A percentile compares a stretch with the other conserved stretches of the same genome.
phyloP scores from a whole-genome alignment of 768 basidiomycete species.

The Lentinus tigrinus region DNA sequence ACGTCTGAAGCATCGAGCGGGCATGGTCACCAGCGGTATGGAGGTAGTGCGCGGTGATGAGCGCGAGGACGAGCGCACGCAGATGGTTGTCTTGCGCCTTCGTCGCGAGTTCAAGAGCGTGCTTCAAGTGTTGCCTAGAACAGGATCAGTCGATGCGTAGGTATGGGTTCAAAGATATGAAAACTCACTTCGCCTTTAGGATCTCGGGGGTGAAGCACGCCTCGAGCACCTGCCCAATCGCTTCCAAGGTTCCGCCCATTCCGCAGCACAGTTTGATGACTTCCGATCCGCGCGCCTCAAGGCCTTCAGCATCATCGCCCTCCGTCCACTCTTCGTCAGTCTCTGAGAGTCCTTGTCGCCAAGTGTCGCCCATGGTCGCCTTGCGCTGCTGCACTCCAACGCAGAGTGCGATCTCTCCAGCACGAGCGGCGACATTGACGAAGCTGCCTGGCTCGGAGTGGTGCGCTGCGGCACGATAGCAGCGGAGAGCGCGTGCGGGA shows the following conservation, averaged over 20 bases:
- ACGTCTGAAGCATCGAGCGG: conserved; percentile 59
- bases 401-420: conserved; percentile 50
- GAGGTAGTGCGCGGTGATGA: conserved; percentile 68
- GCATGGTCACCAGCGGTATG: conserved; percentile 73
- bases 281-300: conserved; percentile 30
- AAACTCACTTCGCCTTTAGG: conserved; percentile 57
- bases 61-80: conserved; percentile 65
- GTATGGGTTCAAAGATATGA: not conserved
- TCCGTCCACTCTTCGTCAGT: conserved; percentile 21
- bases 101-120: conserved; percentile 57
- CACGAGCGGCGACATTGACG: conserved; percentile 47
- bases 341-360: conserved; percentile 11
- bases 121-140: conserved; percentile 55
- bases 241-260: conserved; percentile 53
- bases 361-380: conserved; percentile 19
- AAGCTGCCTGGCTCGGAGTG: conserved; percentile 41
- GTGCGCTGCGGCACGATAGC: conserved; percentile 62
- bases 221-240: conserved; percentile 54
- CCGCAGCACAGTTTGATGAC: conserved; percentile 44
- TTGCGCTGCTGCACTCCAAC: conserved; percentile 40
- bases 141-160: not conserved
- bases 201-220: conserved; percentile 54
- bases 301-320: conserved; percentile 29
- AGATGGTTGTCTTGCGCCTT: conserved; percentile 68
- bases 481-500: conserved; percentile 50